phyloP scores from a whole-genome alignment of 768 basidiomycete genomes.

The Dioszegia crocea region DNA sequence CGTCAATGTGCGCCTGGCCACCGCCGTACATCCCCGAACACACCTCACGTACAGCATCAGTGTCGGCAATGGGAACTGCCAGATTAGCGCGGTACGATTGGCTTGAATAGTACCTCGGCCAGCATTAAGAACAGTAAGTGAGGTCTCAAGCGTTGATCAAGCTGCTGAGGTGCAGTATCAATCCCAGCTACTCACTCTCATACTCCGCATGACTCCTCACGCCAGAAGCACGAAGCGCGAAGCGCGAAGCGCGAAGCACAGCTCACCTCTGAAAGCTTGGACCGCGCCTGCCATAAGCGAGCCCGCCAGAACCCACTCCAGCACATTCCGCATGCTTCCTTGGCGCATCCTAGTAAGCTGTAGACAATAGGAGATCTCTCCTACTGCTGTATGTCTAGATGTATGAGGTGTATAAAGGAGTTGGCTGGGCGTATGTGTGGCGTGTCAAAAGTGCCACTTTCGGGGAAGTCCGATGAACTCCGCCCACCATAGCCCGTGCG shows the following conservation, averaged over 20 bases:
- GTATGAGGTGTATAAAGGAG: slow-evolving; percentile 6
- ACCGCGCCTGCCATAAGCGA: neutral
- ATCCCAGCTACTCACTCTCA: too few relatives aligned
- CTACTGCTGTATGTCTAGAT: neutral
- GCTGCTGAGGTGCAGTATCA: too few relatives aligned
- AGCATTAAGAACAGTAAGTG: too few relatives aligned
- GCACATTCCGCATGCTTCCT: neutral
- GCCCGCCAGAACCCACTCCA: slow-evolving; percentile 1
- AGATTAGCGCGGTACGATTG: too few relatives aligned
- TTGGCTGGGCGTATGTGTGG: neutral
- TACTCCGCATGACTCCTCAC: neutral
- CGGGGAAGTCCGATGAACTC: neutral
- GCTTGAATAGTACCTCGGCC: too few relatives aligned
- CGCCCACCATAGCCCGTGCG: neutral
- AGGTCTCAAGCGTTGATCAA: too few relatives aligned
- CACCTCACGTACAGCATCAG: slow-evolving; percentile 79
- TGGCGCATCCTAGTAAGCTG: neutral
- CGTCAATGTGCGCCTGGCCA: slow-evolving; percentile 64
- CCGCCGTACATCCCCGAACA: slow-evolving; percentile 95
- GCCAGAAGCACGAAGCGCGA: neutral
- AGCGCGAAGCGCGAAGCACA: too few relatives aligned
- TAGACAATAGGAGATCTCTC: neutral
- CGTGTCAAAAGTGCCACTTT: slow-evolving; percentile 5
- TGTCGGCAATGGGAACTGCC: slow-evolving; percentile 58
- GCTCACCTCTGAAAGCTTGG: slow-evolving; percentile 8